Base-by-base conservation (phyloP, 106 monocot species). In the Triglochin maritima region DNA sequence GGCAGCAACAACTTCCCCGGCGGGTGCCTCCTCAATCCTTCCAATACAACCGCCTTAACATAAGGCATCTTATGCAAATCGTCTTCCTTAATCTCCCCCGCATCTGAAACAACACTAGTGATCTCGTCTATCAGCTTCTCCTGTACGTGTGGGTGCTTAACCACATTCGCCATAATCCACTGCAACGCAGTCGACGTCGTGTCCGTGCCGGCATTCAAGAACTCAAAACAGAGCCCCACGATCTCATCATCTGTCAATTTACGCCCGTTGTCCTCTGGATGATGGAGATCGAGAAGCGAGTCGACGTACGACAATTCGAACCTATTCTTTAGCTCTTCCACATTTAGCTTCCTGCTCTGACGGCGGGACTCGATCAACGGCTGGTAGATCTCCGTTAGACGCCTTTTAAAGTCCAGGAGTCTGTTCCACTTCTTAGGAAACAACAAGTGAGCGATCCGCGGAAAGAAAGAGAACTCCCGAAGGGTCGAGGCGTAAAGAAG, bases 11-110 rank as follows among this genome's bases (percentile, higher is more conserved):
- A 63, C 6, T 68, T 50, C 8, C 6, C 62, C 3, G 75, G 68
- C 10, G 75, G 75, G 60, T 76, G 75, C 15, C 68, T 17, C 49
- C 75, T 15, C 69, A 76, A 9, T 0, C 46, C 62, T 49, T 76
- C 75, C 75, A 76, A 14, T 4, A 69, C 44, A 52, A 76, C 75
- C 2, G 68, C 76, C 69, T 63, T 76, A 29, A 76, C 62, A 14
- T 63, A 76, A 11, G 62, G 52, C 67, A 76, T 58, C 61, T 49
- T 61, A 7, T 45, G 61, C 55, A 76, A 29, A 7, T 76, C 76
- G 12, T 69, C 69, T 47, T 76, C 69, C 29, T 60, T 16, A 8
- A 63, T 55, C 54, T 4, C 46, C 66, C 41, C 49, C 5, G 7
- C 29, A 50, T 60, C 44, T 2, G 4, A 13, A 5, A 13, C 59